Percentiles rank a stretch among this genome's conserved stretches.
These are phyloP conservation scores for Globisporangium rhizosaccharum DNA, from an alignment of 352 stramenopile species.

Conservation along the genomic window DNA sequence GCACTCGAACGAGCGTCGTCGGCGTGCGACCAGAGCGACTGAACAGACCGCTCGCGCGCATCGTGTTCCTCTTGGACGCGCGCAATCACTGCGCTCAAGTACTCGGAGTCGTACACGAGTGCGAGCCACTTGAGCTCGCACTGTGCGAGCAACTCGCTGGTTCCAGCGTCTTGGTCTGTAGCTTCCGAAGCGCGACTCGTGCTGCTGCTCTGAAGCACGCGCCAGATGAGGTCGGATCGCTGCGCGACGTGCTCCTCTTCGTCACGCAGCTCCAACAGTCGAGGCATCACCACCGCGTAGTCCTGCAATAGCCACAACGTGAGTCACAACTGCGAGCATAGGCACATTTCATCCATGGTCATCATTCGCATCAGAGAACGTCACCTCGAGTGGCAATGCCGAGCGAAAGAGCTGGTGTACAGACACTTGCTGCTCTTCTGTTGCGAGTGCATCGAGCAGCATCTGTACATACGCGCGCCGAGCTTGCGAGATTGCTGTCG, in stretches of 20 bases:
- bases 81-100: conserved; percentile 3
- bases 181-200: no score
- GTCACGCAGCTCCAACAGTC: conserved; percentile 25
- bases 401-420: conserved; percentile 14
- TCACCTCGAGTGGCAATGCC: conserved; percentile 21
- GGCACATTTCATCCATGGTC: neutral
- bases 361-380: neutral
- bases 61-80: conserved; percentile 1
- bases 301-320: conserved; percentile 4
- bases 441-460: conserved; percentile 20
- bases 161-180: no score
- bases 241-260: conserved; percentile 22
- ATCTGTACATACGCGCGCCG: conserved; percentile 14
- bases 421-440: conserved; percentile 8
- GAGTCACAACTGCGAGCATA: no score
- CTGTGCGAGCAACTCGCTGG: neutral
- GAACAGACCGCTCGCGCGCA: neutral
- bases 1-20: no score
- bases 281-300: conserved; percentile 20
- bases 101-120: neutral
- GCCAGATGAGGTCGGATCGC: conserved; percentile 13
- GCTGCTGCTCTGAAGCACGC: neutral
- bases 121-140: conserved; percentile 8
- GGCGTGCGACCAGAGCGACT: no score
- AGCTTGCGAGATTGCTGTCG: neutral